Conservation (phyloP, 2,329 filamentous ascomycete genomes). For the Penicillium sp. region DNA sequence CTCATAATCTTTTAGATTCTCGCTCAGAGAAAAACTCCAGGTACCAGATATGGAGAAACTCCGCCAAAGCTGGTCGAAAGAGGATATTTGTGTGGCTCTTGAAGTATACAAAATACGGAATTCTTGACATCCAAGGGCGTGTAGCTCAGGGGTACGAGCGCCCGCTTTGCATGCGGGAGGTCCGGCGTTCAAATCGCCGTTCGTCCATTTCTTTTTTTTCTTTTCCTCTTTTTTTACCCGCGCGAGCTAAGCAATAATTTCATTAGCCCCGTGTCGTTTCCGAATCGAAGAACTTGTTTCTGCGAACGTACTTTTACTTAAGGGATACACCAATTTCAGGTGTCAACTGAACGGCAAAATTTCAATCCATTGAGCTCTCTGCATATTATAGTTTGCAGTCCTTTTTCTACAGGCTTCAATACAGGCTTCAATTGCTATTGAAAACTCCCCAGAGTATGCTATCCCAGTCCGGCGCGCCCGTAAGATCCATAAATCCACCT, state of each 20-base stretch:
- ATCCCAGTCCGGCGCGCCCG: conserved; percentile 29
- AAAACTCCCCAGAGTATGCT: conserved; percentile 31
- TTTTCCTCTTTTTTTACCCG: neutral
- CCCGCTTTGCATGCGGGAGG: conserved; percentile 11
- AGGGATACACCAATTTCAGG: too few relatives aligned
- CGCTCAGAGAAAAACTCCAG: too few relatives aligned
- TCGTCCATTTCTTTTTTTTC: conserved; percentile 4
- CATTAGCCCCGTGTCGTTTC: too few relatives aligned
- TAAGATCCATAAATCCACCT: conserved; percentile 24
- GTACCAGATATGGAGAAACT: too few relatives aligned
- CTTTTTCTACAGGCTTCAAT: too few relatives aligned
- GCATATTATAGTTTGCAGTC: neutral
- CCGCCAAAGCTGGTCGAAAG: neutral
- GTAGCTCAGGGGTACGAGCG: conserved; percentile 8
- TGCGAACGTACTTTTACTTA: too few relatives aligned
- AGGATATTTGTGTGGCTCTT: neutral
- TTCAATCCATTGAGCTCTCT: too few relatives aligned
- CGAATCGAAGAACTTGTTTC: too few relatives aligned
- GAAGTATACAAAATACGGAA: neutral
- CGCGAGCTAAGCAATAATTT: too few relatives aligned
- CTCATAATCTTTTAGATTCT: too few relatives aligned
- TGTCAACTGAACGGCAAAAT: too few relatives aligned
- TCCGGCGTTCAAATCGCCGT: conserved; percentile 12
- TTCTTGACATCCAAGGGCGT: neutral
- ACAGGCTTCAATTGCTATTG: conserved; percentile 11